Evolutionary conservation across 148 eudicot species (phyloP).

Genomic region (Vaccinium darrowii): DNA sequence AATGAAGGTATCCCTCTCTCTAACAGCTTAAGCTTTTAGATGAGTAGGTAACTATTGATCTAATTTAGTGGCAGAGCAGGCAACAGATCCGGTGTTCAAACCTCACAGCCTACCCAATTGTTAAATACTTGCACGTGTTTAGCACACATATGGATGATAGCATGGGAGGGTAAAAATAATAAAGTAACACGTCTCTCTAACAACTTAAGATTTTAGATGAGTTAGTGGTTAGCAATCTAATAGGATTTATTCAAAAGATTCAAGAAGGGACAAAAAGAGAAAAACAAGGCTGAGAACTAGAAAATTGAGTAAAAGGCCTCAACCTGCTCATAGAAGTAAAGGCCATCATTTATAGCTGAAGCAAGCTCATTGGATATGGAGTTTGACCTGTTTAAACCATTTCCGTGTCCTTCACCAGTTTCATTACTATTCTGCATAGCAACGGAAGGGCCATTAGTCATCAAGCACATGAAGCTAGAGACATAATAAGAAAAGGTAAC

Average conservation of each 20-base stretch:
- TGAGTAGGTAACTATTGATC: background rate
- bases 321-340: conserved; percentile 95
- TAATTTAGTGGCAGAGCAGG: background rate
- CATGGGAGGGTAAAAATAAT: background rate
- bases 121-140: background rate
- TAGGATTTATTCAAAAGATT: background rate
- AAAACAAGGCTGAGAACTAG: conserved; percentile 10
- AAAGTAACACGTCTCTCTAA: background rate
- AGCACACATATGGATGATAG: background rate
- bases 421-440: conserved; percentile 52
- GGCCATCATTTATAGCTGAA: conserved; percentile 84
- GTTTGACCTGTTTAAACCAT: conserved; percentile 44
- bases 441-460: background rate
- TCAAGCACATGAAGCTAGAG: background rate
- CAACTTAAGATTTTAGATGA: background rate
- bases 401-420: conserved; percentile 34
- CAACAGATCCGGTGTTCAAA: background rate
- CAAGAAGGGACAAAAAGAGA: background rate
- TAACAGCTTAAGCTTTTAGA: background rate
- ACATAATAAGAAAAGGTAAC: background rate
- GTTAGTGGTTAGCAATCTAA: background rate
- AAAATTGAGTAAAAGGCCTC: conserved; percentile 12
- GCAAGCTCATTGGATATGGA: conserved; percentile 74
- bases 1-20: background rate
- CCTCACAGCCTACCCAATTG: background rate